Base-by-base conservation (phyloP, 2,329 filamentous ascomycete species). In the Colletotrichum salicis region DNA sequence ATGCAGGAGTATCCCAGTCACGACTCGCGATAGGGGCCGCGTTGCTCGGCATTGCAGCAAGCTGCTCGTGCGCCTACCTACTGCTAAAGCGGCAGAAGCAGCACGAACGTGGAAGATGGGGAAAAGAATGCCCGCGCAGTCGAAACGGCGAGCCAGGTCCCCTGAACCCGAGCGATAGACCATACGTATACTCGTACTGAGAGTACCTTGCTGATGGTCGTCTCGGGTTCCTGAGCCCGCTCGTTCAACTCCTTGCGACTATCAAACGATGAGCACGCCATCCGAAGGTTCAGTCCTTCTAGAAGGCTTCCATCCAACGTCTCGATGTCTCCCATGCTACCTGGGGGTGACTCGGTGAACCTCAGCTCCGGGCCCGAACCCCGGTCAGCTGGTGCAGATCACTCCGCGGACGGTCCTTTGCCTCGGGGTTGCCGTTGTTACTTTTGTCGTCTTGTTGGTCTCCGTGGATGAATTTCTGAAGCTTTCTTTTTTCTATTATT, bases 311-410 rank as follows among this genome's bases (percentile, higher is more conserved):
- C 24, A 72, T 31, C 29, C 24, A 48, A 11, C 13, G 10, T 51
- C 41, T 29, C n/a, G 31, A 63, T 27, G 58, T 22, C 31, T 41
- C 52, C 59, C 35, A 68, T 64, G 52, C 22, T n/a, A 45, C 48
- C 57, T 58, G 52, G 52, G 27, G 27, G 37, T 13, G 1, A 55
- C n/a, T 62, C 56, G 68, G 68, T 57, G 68, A 57, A 54, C 68
- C 58, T 58, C 58, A 62, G 64, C 58, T 59, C 58, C 64, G 59
- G 64, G 64, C 52, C 67, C 3, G 61, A 24, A 33, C 60, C 70
- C 70, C 61, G 60, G 61, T 65, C 70, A 52, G 55, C 59, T 56
- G 55, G 12, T 57, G 70, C 70, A 72, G 66, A 70, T 72, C 70
- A 60, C 66, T 72, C 70, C 70, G 55, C 70, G 65, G 59, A 22